Conservation (phyloP, 495 filamentous ascomycete species). For the Hyaloscypha finlandica region DNA sequence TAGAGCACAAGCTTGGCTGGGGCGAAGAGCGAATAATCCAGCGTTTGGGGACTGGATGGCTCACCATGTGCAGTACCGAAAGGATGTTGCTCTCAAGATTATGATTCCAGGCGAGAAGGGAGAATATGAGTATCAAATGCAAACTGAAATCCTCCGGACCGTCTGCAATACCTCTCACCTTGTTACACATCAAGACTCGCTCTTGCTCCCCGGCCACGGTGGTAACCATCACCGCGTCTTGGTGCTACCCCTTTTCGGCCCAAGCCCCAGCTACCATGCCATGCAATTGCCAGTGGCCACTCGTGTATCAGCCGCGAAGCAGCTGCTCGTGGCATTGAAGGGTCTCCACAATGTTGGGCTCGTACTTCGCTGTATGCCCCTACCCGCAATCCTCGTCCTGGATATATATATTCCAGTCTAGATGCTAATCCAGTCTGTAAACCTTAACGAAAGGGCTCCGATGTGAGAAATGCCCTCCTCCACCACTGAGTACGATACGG, state of each 20-base stretch:
- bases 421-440: conserved; percentile 1
- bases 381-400: too few species aligned
- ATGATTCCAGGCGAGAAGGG: conserved; percentile 3
- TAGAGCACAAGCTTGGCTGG: too few species aligned
- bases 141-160: conserved; percentile 6
- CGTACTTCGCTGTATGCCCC: too few species aligned
- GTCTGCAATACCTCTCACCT: background rate
- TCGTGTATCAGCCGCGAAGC: conserved; percentile 39
- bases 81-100: conserved; percentile 18
- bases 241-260: conserved; percentile 36
- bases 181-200: background rate
- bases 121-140: background rate
- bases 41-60: too few species aligned
- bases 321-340: conserved; percentile 37
- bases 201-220: background rate
- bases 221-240: conserved; percentile 29
- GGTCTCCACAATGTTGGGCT: conserved; percentile 29
- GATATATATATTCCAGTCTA: background rate
- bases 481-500: background rate
- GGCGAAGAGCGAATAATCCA: too few species aligned
- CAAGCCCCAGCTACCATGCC: conserved; percentile 29
- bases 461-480: conserved; percentile 1
- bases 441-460: background rate
- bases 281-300: conserved; percentile 24
- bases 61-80: conserved; percentile 1